A percentile compares a stretch with the other conserved stretches of the same genome.
Conservation (phyloP, 1,284 basidiomycete genomes). For the Tilletia setariae region DNA sequence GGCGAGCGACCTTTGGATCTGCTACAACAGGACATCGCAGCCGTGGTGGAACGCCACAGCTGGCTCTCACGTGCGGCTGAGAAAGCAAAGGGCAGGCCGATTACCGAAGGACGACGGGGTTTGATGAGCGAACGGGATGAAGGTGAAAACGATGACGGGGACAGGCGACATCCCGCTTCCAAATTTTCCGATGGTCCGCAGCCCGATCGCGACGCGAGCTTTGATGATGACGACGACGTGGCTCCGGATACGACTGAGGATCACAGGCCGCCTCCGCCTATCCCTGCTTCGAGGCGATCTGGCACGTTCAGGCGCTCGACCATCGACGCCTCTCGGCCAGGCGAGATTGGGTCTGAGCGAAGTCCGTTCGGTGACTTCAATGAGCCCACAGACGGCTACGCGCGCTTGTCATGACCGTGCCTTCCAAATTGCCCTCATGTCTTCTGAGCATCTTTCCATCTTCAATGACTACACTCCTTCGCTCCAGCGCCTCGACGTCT, state of each 20-base stretch:
- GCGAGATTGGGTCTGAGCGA: neutral
- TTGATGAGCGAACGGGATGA: slow-evolving; percentile 17
- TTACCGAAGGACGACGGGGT: slow-evolving; percentile 6
- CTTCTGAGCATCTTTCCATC: neutral
- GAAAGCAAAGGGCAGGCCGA: slow-evolving; percentile 12
- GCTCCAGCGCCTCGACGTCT: neutral
- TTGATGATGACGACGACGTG: slow-evolving; percentile 5
- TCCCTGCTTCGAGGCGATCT: neutral
- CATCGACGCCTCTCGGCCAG: neutral
- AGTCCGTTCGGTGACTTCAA: slow-evolving; percentile 7
- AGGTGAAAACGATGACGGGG: slow-evolving; percentile 17
- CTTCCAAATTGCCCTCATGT: neutral
- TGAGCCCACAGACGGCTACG: neutral
- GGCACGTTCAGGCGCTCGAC: neutral
- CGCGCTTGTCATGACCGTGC: neutral
- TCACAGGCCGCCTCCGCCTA: no score
- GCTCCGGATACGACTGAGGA: neutral
- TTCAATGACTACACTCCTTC: neutral
- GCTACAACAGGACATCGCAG: slow-evolving; percentile 33
- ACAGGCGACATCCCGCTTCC: neutral
- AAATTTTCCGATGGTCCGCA: neutral
- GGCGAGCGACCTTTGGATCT: slow-evolving; percentile 34
- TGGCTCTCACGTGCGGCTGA: slow-evolving; percentile 30
- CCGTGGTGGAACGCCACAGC: slow-evolving; percentile 36
- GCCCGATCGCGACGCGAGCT: neutral